phyloP scores from a whole-genome alignment of 768 basidiomycete genomes.

The Daedaleopsis sinensis region DNA sequence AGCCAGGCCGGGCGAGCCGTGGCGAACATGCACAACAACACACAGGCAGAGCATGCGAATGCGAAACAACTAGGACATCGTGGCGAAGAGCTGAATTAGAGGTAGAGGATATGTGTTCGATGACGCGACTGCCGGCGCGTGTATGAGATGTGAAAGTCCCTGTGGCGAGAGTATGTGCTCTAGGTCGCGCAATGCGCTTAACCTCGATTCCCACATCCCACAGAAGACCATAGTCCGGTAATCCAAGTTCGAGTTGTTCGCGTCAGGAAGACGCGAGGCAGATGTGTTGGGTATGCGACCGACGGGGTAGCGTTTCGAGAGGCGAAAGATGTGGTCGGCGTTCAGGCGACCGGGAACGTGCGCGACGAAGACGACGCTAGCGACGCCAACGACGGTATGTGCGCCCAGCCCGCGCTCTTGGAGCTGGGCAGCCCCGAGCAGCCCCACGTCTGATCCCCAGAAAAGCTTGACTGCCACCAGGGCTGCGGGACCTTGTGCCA shows the following conservation, averaged over 20 bases:
- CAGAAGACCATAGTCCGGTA: background rate
- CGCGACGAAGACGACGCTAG: background rate
- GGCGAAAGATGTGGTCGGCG: no score
- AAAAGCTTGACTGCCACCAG: background rate
- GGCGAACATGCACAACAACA: background rate
- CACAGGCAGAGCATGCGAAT: background rate
- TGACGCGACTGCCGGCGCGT: no score
- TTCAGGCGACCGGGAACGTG: background rate
- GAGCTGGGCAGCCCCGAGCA: constrained; percentile 2
- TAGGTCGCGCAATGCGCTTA: background rate
- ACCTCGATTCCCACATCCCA: constrained; percentile 4
- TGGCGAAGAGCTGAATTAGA: background rate
- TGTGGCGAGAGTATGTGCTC: constrained; percentile 6
- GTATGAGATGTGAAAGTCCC: background rate
- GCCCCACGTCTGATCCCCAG: constrained; percentile 2
- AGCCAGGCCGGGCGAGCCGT: constrained; percentile 5
- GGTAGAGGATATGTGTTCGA: no score
- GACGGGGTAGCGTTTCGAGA: no score
- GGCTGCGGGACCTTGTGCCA: constrained; percentile 3
- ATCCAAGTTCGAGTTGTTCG: background rate
- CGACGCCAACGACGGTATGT: background rate
- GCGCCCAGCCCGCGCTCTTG: no score
- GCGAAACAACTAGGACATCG: background rate
- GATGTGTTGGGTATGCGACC: no score
- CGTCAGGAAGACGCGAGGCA: no score